Conservation (phyloP, 108 stramenopile species). For the Cyclotella choctawhatcheeana region DNA sequence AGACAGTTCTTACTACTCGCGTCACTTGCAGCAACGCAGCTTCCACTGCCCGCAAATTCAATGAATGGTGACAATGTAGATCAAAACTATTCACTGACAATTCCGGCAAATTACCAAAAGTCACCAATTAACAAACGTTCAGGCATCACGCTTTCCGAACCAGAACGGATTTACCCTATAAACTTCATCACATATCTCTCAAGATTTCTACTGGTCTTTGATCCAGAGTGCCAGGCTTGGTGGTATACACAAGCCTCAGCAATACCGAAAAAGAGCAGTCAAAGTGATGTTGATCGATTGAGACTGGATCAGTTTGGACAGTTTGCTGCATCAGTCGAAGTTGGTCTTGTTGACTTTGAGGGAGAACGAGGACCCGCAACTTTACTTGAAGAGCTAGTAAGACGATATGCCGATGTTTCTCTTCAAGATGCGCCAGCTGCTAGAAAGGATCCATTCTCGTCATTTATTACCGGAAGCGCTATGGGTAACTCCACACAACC, state of each 20-base stretch:
- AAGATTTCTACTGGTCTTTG: constrained; percentile 77
- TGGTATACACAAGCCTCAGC: constrained; percentile 72
- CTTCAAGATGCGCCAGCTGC: neutral
- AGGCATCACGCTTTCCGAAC: constrained; percentile 79
- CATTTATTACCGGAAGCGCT: constrained; percentile 7
- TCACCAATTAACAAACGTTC: constrained; percentile 85
- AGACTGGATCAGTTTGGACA: constrained; percentile 77
- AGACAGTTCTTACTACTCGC: constrained; percentile 7
- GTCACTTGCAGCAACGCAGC: neutral
- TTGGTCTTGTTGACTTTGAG: constrained; percentile 77
- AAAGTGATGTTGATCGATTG: constrained; percentile 59
- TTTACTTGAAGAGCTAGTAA: constrained; percentile 28
- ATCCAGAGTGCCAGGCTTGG: constrained; percentile 79
- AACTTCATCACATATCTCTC: constrained; percentile 82
- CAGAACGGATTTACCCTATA: constrained; percentile 79
- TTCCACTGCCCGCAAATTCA: constrained; percentile 1
- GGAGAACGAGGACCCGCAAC: constrained; percentile 26
- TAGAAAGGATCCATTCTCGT: constrained; percentile 39
- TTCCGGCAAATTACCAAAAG: constrained; percentile 15
- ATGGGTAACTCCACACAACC: neutral
- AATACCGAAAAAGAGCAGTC: constrained; percentile 59
- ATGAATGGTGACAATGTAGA: neutral
- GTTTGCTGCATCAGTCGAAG: constrained; percentile 82
- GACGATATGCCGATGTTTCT: constrained; percentile 56
- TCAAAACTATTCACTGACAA: too few species aligned